Percentiles rank a stretch among this genome's conserved stretches.
Conservation (phyloP, 2,329 filamentous ascomycete species). For the Tolypocladium amazonense region DNA sequence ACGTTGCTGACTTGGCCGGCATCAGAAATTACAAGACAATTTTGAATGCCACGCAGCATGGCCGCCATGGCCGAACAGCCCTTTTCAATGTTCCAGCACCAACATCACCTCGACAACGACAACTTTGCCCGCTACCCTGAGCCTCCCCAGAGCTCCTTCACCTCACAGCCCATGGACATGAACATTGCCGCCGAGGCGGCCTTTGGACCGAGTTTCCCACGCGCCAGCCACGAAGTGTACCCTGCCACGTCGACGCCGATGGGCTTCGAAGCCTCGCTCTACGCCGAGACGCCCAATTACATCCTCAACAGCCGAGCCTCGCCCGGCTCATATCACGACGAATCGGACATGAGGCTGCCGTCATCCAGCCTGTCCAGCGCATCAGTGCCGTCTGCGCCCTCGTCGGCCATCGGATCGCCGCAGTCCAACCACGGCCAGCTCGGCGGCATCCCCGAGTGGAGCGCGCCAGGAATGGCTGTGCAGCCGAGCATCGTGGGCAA, state of each 20-base stretch:
- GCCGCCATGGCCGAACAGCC: constrained; percentile 17
- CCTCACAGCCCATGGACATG: constrained; percentile 35
- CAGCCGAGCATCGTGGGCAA: constrained; percentile 54
- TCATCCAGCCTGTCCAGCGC: constrained; percentile 51
- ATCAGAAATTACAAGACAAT: not conserved
- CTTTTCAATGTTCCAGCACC: constrained; percentile 14
- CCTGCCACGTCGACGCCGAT: constrained; percentile 21
- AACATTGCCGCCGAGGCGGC: constrained; percentile 34
- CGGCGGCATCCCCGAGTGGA: constrained; percentile 49
- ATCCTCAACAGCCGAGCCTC: constrained; percentile 36
- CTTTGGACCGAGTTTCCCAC: constrained; percentile 15
- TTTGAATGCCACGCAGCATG: constrained; percentile 12
- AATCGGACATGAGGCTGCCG: constrained; percentile 36
- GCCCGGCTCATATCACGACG: constrained; percentile 38
- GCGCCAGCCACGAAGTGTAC: constrained; percentile 18
- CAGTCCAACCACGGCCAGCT: constrained; percentile 49
- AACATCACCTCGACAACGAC: constrained; percentile 18
- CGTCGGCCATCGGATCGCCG: constrained; percentile 57
- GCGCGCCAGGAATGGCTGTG: constrained; percentile 41
- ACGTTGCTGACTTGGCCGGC: not conserved
- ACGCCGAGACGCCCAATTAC: constrained; percentile 32
- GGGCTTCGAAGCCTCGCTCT: constrained; percentile 36
- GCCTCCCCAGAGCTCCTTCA: constrained; percentile 26
- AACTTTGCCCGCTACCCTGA: constrained; percentile 37
- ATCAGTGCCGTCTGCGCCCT: constrained; percentile 53